A percentile compares a stretch with the other conserved stretches of the same genome.
Conservation (phyloP, 2,329 filamentous ascomycete species). For the Xylaria sp. region DNA sequence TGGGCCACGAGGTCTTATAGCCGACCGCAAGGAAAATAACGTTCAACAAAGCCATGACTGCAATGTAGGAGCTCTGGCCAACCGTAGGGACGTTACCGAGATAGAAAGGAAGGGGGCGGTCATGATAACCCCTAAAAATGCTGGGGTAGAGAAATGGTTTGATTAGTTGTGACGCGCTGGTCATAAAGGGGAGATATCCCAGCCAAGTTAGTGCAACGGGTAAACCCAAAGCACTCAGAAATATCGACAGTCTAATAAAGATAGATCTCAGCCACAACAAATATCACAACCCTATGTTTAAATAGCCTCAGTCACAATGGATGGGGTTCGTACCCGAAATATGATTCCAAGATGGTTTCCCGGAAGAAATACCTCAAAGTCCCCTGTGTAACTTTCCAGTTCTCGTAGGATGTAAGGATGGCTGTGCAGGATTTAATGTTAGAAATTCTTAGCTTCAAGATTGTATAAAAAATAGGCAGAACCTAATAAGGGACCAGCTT, state of each 20-base stretch:
- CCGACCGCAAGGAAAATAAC: not conserved
- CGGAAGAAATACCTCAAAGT: not conserved
- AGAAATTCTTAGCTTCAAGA: not conserved
- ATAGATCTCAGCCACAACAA: not conserved
- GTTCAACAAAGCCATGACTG: not conserved
- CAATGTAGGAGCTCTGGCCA: not conserved
- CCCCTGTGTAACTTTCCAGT: not conserved
- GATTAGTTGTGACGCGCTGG: not conserved
- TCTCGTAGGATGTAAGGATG: not conserved
- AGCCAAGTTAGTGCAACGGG: not conserved
- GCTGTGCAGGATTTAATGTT: not conserved
- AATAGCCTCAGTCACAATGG: not conserved
- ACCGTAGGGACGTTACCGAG: not conserved
- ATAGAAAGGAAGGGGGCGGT: not conserved
- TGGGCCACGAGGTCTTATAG: slow-evolving; percentile 6
- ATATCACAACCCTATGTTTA: not conserved
- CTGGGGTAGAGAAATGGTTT: not conserved
- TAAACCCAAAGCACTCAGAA: not conserved
- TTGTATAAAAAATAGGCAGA: not conserved
- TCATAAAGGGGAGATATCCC: not conserved
- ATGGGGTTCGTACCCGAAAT: not conserved
- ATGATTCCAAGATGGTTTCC: not conserved
- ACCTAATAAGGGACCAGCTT: not conserved
- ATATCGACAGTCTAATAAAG: not conserved
- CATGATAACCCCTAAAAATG: not conserved